Percentiles rank a stretch among this genome's conserved stretches.
Evolutionary conservation across 768 basidiomycete species (phyloP).

Genomic region (Chiua virens): DNA sequence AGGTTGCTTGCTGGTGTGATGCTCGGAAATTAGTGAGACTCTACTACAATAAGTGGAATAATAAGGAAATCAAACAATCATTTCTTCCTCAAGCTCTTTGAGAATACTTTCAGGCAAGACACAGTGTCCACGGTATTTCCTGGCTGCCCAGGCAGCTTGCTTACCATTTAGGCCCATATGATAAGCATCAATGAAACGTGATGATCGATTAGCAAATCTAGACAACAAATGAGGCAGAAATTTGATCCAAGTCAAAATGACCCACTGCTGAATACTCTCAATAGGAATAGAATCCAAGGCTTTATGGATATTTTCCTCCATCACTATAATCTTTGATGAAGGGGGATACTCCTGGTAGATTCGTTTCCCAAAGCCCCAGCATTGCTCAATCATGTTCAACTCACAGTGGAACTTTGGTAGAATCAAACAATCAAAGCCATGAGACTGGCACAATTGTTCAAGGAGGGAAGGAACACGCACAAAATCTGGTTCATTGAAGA

Average conservation of each 20-base stretch:
- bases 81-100: neutral
- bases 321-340: neutral
- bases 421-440: constrained; percentile 7
- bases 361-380: constrained; percentile 30
- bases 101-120: neutral
- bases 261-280: neutral
- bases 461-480: neutral
- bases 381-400: constrained; percentile 33
- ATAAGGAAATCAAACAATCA: too few relatives aligned
- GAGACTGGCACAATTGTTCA: neutral
- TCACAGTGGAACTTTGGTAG: constrained; percentile 33
- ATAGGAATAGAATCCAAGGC: neutral
- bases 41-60: too few relatives aligned
- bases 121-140: neutral
- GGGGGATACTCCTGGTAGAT: constrained; percentile 17
- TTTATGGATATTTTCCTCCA: neutral
- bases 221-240: neutral
- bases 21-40: too few relatives aligned
- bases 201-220: neutral
- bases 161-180: neutral
- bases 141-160: constrained; percentile 3
- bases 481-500: neutral
- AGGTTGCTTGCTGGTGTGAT: too few relatives aligned
- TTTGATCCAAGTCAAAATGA: neutral
- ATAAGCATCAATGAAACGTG: neutral